phyloP scores from a whole-genome alignment of 129 eudicot species.

The Flaveria bidentis region DNA sequence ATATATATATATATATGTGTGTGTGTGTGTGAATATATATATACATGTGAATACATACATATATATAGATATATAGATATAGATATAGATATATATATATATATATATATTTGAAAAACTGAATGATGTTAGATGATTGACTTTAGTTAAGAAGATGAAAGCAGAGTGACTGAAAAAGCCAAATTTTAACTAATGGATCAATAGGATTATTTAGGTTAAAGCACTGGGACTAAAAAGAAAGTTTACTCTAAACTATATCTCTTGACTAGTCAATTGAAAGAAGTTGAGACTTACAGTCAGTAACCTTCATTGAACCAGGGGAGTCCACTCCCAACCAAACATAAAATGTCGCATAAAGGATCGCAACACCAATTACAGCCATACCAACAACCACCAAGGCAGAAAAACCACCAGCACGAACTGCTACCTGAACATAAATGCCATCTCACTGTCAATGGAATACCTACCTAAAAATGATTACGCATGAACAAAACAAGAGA shows the following conservation, averaged over 20 bases:
- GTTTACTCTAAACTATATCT: background rate
- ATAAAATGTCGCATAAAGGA: slow-evolving; percentile 86
- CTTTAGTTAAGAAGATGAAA: too few species aligned
- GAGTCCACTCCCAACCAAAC: slow-evolving; percentile 89
- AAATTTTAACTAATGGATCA: too few species aligned
- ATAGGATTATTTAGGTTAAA: too few species aligned
- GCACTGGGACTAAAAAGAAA: too few species aligned
- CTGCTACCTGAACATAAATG: slow-evolving; percentile 65
- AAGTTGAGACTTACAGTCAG: slow-evolving; percentile 69
- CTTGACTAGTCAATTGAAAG: slow-evolving; percentile 13
- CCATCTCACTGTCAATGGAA: slow-evolving; percentile 26
- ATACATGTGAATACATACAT: too few species aligned
- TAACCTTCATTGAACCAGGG: slow-evolving; percentile 90
- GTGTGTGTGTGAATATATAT: too few species aligned
- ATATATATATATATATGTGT: too few species aligned
- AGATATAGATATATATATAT: too few species aligned
- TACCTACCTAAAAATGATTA: slow-evolving; percentile 12
- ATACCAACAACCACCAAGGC: slow-evolving; percentile 95
- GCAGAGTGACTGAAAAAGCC: too few species aligned
- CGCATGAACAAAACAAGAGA: slow-evolving; percentile 17
- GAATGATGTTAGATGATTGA: too few species aligned
- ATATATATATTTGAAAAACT: too few species aligned
- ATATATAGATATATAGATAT: too few species aligned
- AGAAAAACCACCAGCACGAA: slow-evolving; percentile 97
- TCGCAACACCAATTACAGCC: slow-evolving; percentile 96